phyloP scores from a whole-genome alignment of 441 rosid species.

The Eutrema salsugineum region DNA sequence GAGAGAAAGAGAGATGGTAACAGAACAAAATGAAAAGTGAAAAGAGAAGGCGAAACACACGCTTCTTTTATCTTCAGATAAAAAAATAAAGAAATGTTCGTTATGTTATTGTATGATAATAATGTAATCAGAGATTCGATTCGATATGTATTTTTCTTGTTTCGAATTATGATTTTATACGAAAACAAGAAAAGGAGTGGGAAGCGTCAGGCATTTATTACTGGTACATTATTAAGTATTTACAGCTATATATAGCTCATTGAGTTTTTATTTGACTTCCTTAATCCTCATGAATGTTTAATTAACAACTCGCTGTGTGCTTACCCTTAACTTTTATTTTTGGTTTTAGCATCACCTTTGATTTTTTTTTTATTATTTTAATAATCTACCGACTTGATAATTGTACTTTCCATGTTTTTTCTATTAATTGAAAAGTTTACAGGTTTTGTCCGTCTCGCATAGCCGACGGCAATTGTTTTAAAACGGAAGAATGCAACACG shows the following conservation, averaged over 20 bases:
- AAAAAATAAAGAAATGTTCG: neutral
- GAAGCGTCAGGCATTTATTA: neutral
- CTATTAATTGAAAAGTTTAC: neutral
- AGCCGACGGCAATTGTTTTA: neutral
- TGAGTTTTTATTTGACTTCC: neutral
- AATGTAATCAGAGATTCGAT: slow-evolving; percentile 10
- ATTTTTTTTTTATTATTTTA: neutral
- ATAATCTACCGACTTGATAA: neutral
- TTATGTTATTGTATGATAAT: neutral
- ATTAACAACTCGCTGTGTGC: neutral
- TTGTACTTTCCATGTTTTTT: neutral
- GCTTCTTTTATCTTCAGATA: slow-evolving; percentile 6
- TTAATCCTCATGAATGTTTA: neutral
- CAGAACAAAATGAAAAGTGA: neutral
- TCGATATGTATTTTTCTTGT: neutral
- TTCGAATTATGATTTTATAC: neutral
- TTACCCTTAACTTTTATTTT: neutral
- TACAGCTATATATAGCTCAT: neutral
- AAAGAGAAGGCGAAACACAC: slow-evolving; percentile 12
- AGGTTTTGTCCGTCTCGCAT: neutral
- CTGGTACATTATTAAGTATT: too few species aligned
- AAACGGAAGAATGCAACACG: neutral
- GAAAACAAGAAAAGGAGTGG: neutral
- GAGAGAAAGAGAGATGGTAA: neutral
- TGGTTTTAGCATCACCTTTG: neutral